phyloP scores from a whole-genome alignment of 805 yeast species.

The Tanozyma kutaoensis region DNA sequence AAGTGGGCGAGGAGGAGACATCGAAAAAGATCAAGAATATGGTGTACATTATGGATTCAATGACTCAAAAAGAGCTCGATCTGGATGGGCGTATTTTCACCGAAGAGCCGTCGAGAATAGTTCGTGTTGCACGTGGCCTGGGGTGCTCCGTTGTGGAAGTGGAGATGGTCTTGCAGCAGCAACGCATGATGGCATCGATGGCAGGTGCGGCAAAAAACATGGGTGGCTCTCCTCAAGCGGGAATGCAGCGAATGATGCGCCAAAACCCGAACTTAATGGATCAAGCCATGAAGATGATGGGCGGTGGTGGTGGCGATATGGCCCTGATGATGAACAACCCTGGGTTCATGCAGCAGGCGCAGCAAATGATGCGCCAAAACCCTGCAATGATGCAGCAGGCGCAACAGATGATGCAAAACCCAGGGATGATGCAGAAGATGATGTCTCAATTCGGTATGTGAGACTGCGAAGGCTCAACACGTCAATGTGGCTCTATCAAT shows the following conservation, averaged over 20 bases:
- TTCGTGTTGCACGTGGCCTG: conserved; percentile 87
- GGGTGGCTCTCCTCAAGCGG: conserved; percentile 23
- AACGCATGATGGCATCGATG: conserved; percentile 88
- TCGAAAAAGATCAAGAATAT: conserved; percentile 71
- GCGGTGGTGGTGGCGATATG: no score
- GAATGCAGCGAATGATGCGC: conserved; percentile 40
- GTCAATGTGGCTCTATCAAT: no score
- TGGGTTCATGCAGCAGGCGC: conserved; percentile 24
- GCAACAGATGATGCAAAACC: conserved; percentile 33
- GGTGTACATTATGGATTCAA: conserved; percentile 89
- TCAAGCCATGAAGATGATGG: no score
- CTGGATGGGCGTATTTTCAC: conserved; percentile 75
- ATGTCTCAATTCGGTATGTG: conserved; percentile 61
- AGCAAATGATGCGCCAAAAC: conserved; percentile 31
- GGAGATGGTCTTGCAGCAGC: conserved; percentile 84
- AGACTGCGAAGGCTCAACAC: no score
- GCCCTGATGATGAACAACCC: no score
- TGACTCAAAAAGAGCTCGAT: conserved; percentile 86
- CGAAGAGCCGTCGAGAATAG: conserved; percentile 72
- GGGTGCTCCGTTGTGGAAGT: conserved; percentile 90
- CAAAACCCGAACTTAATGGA: no score
- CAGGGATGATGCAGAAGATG: conserved; percentile 61
- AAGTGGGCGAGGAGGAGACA: conserved; percentile 87
- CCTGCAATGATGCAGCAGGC: conserved; percentile 33
- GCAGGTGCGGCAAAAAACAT: conserved; percentile 55